Base-by-base conservation (phyloP, 1,284 basidiomycete genomes). In the Agaricales sp. region DNA sequence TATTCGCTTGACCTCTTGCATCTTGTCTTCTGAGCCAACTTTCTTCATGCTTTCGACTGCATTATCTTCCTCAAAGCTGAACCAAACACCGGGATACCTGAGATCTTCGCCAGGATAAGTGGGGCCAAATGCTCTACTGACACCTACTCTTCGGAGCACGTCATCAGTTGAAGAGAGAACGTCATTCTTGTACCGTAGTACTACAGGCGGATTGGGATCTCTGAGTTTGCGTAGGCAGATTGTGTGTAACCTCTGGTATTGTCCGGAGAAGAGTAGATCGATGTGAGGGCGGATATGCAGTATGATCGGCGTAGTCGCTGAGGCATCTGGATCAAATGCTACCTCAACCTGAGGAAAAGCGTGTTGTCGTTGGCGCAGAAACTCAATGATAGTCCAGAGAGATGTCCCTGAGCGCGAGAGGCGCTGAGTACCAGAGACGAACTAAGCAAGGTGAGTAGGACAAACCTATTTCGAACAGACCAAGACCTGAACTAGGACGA, bases 51-150 rank as follows among this genome's bases (percentile, higher is more conserved):
- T 68, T 47, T 82, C 78, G 1, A 63, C 63, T 41, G 77, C 67
- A 2, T 68, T 65, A 57, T 85, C 87, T 51, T 82, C 84, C 39
- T 80, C 82, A 58, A 87, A 84, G 54, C 80, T 80, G 59, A 93
- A 93, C 68, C 78, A 81, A 19, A 92, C 73, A 0, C 90, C 91
- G 0, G 91, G 91, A 63, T 89, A 91, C 45, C 74, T 75, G 60
- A 92, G 62, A 54, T 82, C 79, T 50, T 87, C 82, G 35, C 85
- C 84, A 12, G 82, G 76, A 63, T 89, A 92, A 0, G 91, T 92
- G 3, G 91, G 91, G 0, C 90, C 90, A 61, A 93, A 88, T 3
- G 79, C 77, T 43, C 80, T 74, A 51, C 77, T 84, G 2, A 92
- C 82, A 35, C 73, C 73, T 0, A 85, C 75, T 45, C 84, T 74